Percentiles rank a stretch among this genome's conserved stretches.
Evolutionary conservation across 2,329 filamentous ascomycete species (phyloP).

Genomic region (Davidsoniella australis): DNA sequence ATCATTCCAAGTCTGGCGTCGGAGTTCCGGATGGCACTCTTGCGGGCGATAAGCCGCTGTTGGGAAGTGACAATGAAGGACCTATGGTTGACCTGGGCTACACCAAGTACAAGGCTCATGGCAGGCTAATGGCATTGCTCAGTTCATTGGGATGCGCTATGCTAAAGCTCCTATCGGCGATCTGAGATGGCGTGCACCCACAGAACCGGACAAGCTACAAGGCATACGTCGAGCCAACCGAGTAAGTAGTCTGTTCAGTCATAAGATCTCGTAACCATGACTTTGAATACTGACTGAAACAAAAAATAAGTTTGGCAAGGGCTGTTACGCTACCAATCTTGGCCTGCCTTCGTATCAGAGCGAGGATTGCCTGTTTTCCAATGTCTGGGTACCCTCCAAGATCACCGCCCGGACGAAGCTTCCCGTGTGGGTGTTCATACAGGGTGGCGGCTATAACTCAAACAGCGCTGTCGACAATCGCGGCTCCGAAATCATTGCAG

Average conservation of each 20-base stretch:
- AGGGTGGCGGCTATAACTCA: conserved; percentile 30
- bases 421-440: conserved; percentile 25
- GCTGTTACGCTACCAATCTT: conserved; percentile 7
- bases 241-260: conserved; percentile 21
- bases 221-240: conserved; percentile 16
- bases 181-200: conserved; percentile 23
- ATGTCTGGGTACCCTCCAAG: conserved; percentile 29
- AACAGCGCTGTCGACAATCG: conserved; percentile 26
- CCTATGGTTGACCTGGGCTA: conserved; percentile 3
- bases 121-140: conserved; percentile 7
- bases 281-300: conserved; percentile 16
- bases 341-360: conserved; percentile 17
- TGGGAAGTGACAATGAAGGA: neutral
- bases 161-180: conserved; percentile 23
- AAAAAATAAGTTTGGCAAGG: conserved; percentile 11
- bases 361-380: conserved; percentile 32
- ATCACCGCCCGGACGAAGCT: conserved; percentile 18
- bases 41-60: neutral
- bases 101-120: conserved; percentile 5
- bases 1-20: neutral
- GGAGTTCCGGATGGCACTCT: conserved; percentile 3
- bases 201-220: conserved; percentile 18
- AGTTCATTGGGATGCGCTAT: conserved; percentile 23
- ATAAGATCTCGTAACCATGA: conserved; percentile 21
- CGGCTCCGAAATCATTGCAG: conserved; percentile 24